Base-by-base conservation (phyloP, 208 protist species). In the Leishmania arabica region DNA sequence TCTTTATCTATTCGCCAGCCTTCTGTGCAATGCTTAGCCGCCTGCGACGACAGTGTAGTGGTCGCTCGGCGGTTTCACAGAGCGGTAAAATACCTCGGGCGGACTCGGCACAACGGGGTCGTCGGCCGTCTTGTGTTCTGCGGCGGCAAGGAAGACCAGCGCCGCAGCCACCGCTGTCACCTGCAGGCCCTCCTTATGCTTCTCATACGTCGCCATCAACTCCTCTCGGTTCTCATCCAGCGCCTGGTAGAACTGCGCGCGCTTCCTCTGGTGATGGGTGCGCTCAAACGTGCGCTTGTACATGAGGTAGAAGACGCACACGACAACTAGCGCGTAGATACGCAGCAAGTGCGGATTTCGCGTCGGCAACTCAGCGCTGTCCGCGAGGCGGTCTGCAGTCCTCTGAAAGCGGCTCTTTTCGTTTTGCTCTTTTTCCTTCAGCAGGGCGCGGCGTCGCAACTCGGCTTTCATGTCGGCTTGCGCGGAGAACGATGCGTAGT, bases 231-330 rank as follows among this genome's bases (percentile, higher is more conserved):
- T 69, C 7, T 79, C 85, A 27, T 95, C 90, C 74, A 95, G 49
- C 34, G 89, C 86, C 31, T 60, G 72, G 82, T 97, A 97, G 34
- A 91, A 97, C 21, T 69, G 45, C 8, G 79, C 74, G n/a, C 91
- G 86, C 47, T 80, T 77, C 8, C 82, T 51, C 15, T 94, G 88
- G 73, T 94, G 91, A 17, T 45, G 75, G 5, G 75, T 78, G 27
- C 91, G 85, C 27, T 90, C 91, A 89, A 95, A 97, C 13, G 90
- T 84, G n/a, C 87, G 85, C 72, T 90, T 83, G 79, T 90, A 95
- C 65, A 88, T 88, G 27, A 95, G 86, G 75, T 91, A 97, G 37
- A 91, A 73, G 5, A 86, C 81, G 8, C 85, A 60, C 37, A 87
- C 27, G 24, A 90, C 49, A 4, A 95, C 21, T 9, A 90, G 11